Conservation (phyloP, 2,329 filamentous ascomycete genomes). For the Fusarium transvaalense region DNA sequence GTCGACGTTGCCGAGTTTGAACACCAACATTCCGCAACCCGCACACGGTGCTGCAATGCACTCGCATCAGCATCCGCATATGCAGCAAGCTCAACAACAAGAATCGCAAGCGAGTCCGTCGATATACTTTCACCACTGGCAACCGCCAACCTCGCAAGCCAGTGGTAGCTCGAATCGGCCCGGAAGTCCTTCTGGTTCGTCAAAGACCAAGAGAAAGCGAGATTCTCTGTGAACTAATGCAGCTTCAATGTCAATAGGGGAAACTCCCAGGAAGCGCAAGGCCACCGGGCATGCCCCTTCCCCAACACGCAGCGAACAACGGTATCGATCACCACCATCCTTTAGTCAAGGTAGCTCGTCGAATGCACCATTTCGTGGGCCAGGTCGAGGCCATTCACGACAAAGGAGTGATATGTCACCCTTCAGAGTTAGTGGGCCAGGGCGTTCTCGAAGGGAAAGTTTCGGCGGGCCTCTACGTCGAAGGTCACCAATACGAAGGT, state of each 20-base stretch:
- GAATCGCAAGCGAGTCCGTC: slow-evolving; percentile 72
- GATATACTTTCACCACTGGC: slow-evolving; percentile 94
- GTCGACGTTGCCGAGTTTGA: slow-evolving; percentile 59
- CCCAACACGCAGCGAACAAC: slow-evolving; percentile 49
- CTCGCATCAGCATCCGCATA: slow-evolving; percentile 53
- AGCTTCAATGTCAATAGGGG: slow-evolving; percentile 66
- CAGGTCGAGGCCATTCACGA: slow-evolving; percentile 51
- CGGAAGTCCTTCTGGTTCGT: slow-evolving; percentile 81
- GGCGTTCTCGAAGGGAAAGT: slow-evolving; percentile 45
- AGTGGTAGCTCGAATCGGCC: slow-evolving; percentile 73
- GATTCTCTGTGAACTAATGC: slow-evolving; percentile 58
- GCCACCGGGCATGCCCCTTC: slow-evolving; percentile 62
- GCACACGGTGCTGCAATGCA: slow-evolving; percentile 52
- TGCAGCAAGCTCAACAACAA: slow-evolving; percentile 68
- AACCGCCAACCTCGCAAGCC: slow-evolving; percentile 78
- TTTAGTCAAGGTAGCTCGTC: slow-evolving; percentile 49
- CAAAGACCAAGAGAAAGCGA: slow-evolving; percentile 64
- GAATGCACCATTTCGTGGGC: slow-evolving; percentile 42
- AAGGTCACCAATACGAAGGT: slow-evolving; percentile 45
- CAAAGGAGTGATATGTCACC: slow-evolving; percentile 56
- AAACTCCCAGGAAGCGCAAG: slow-evolving; percentile 89
- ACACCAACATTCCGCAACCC: slow-evolving; percentile 59
- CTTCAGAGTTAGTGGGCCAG: slow-evolving; percentile 48
- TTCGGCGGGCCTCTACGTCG: slow-evolving; percentile 46
- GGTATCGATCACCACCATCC: slow-evolving; percentile 52